Evolutionary conservation across 805 yeast genomes (phyloP).

Genomic region (Saturnispora ahearnii): DNA sequence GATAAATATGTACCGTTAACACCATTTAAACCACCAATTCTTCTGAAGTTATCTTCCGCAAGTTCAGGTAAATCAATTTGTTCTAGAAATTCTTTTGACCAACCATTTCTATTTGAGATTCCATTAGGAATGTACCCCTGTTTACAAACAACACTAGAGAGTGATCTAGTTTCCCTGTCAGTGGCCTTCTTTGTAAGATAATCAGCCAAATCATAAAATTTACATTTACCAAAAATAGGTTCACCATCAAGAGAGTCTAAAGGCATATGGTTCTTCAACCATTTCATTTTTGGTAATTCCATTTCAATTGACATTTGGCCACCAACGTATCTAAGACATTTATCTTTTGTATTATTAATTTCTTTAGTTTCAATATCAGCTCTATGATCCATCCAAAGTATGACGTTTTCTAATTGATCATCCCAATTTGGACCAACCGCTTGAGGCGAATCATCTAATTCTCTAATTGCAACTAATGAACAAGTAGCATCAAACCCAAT

Average conservation of each 20-base stretch:
- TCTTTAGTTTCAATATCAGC: constrained; percentile 72
- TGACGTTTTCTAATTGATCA: constrained; percentile 67
- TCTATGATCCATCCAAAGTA: constrained; percentile 98
- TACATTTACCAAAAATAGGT: constrained; percentile 43
- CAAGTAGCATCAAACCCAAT: constrained; percentile 98
- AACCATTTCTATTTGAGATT: constrained; percentile 84
- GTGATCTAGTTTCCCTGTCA: constrained; percentile 77
- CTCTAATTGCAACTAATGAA: constrained; percentile 75
- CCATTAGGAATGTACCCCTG: constrained; percentile 93
- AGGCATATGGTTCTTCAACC: constrained; percentile 86
- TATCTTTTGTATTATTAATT: constrained; percentile 75
- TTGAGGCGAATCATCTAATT: constrained; percentile 56
- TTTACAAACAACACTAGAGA: constrained; percentile 87
- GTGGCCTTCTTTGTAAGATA: constrained; percentile 88
- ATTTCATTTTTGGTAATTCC: constrained; percentile 95
- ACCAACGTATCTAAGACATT: constrained; percentile 83
- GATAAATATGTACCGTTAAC: constrained; percentile 63
- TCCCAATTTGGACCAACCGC: constrained; percentile 89
- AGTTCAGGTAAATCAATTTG: constrained; percentile 69
- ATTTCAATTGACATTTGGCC: constrained; percentile 97
- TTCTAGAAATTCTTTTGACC: constrained; percentile 75
- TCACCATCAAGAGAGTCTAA: constrained; percentile 28
- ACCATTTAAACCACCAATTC: constrained; percentile 77
- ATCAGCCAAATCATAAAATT: constrained; percentile 90
- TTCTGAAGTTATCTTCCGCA: constrained; percentile 62